Evolutionary conservation across 306 rosid species (phyloP), one percentile per base, ranked within the genome.

Genomic region (Fagus crenata): DNA sequence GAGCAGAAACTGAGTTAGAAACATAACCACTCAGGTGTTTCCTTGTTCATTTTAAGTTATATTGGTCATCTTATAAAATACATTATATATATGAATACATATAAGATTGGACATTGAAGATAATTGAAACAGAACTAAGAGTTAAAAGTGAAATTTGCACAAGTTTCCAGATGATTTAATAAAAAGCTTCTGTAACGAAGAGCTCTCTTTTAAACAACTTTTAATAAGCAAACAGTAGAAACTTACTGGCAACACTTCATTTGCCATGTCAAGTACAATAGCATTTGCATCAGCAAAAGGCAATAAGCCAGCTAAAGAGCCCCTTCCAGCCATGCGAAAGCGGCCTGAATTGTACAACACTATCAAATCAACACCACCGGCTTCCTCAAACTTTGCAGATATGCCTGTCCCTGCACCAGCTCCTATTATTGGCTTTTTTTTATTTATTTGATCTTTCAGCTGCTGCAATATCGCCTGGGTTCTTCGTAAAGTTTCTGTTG

Each of bases 201-300:
- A 36, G 36, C 51, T 13, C 75, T 7, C 49, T n/a, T 42, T 6
- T 64, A 73, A 53, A 17, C 49, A 71, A n/a, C 37, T 72, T 77
- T 41, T 35, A 72, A 76, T 80, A 75, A 69, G 80, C 69, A 78
- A 75, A 51, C 81, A 61, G 63, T 49, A 22, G 49, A 82, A 73
- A 79, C 92, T 40, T 90, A 92, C 98, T 6, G 98, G 96, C 78
- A 94, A 87, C 53, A 94, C 97, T 86, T 92, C 97, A 80, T 92
- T 90, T 80, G 97, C 96, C 95, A 94, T 90, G 80, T 94, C 97
- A 58, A 94, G 96, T 46, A 94, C 93, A 49, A 94, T 53, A 51
- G 97, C 97, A 87, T 94, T 94, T 42, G 98, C 98, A 88, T 94
- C 95, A 61, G 96, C 96, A 79, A 88, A 94, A 74, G 98, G 98